Conservation (phyloP, 768 basidiomycete genomes). For the Collybiopsis luxurians region DNA sequence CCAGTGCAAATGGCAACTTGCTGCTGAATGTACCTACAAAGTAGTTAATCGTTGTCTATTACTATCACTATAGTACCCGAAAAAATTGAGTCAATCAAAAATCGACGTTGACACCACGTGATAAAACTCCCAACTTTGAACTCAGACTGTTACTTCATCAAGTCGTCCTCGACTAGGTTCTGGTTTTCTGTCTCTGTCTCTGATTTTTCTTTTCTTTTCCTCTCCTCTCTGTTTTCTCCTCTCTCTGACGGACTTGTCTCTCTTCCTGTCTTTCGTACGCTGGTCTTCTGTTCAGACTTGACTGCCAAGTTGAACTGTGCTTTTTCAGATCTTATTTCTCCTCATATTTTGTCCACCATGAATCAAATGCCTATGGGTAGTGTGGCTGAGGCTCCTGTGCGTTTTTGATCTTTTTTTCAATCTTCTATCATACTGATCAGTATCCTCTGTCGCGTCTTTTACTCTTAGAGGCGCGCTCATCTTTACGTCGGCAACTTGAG, state of each 20-base stretch:
- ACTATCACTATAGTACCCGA: neutral
- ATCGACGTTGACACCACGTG: too few species aligned
- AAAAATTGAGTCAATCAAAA: neutral
- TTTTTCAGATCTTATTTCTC: constrained; percentile 47
- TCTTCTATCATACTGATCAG: constrained; percentile 28
- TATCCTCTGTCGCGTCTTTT: constrained; percentile 15
- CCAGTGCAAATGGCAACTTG: constrained; percentile 76
- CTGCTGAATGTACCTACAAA: constrained; percentile 77
- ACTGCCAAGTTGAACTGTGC: constrained; percentile 22
- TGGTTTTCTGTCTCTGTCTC: constrained; percentile 26
- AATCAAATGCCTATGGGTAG: constrained; percentile 72
- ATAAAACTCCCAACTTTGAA: too few species aligned
- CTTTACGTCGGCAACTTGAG: constrained; percentile 98
- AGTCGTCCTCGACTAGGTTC: constrained; percentile 23
- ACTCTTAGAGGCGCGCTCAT: constrained; percentile 80
- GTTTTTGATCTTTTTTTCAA: constrained; percentile 28
- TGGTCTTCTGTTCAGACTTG: constrained; percentile 31
- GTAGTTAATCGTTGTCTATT: too few species aligned
- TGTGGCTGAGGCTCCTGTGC: constrained; percentile 75
- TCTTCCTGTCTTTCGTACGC: constrained; percentile 56
- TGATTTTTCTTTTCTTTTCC: constrained; percentile 41
- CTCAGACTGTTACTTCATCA: constrained; percentile 18
- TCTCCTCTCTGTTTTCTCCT: constrained; percentile 35
- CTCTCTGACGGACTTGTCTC: constrained; percentile 56
- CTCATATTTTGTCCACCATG: constrained; percentile 61